Evolutionary conservation across 2,329 filamentous ascomycete species (phyloP), one percentile per base, ranked within the genome.

Genomic region (Epichloe sp.): DNA sequence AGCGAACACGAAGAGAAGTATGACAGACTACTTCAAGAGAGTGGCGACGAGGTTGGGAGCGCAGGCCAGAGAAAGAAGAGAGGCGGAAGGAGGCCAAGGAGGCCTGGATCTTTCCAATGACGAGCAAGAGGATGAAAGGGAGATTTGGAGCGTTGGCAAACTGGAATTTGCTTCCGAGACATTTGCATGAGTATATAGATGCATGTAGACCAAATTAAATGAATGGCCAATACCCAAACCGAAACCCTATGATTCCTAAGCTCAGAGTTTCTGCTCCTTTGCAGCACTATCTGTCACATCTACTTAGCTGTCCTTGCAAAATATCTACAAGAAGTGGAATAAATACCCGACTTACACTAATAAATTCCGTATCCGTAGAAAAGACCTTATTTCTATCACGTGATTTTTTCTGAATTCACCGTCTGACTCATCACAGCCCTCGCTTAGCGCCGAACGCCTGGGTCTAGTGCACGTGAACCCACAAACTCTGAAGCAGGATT

Each of bases 1-100:
- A 8, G 69, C 86, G 0, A 84, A 80, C 41, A 82, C 82, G 17
- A 93, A 94, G 76, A 79, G 91, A 59, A 89, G 85, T 65, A 96
- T 98, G 85, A 79, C 83, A 53, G 93, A 98, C 66, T 98, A 98
- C 71, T 97, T 97, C 72, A 95, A 95, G 76, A 77, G 93, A 42
- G 87, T 98, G 56, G 88, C 88, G 1, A 67, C 91, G 61, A 80
- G 90, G 59, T 71, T 97, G 19, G 91, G 86, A n/a, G 79, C 74
- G 17, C 93, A 97, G 66, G 89, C 87, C 2, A 79, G 88, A 55
- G 93, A 98, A 71, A 79, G 93, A 59, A 86, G 81, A 62, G 90
- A 95, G 59, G 93, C 93, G 0, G 90, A 96, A 65, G 91, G 90
- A 55, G 93, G 91, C 7, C 79, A 84, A 53, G 90, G 90, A 45